Evolutionary conservation across 805 yeast species (phyloP), one percentile per base, ranked within the genome.

Genomic region (Isabelozyma rhagii): DNA sequence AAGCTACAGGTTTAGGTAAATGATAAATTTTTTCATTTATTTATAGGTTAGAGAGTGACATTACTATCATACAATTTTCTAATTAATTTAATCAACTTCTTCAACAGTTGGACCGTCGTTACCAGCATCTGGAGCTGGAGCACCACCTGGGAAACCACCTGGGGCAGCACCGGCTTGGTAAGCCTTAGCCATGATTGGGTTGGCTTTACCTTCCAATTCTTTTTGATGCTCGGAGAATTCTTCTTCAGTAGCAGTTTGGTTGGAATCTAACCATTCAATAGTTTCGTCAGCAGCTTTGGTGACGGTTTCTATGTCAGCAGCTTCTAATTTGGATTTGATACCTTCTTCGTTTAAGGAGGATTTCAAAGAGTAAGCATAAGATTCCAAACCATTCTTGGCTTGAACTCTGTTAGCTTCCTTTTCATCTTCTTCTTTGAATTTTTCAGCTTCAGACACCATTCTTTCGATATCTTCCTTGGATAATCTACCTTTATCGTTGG

Each of bases 401-500:
- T 82, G 89, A 62, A 92, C 85, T 80, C 98, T 90, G 59, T 84
- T 72, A 67, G 97, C 89, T 82, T 92, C 97, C 79, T 84, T 82
- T 75, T 91, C 97, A 75, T 92, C 97, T 75, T 92, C 96, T 61
- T 89, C 97, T 82, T 89, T 91, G 84, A 78, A 92, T 81, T 91
- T 92, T 81, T 93, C 97, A 65, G 97, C 98, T 75, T 93, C 97
- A 57, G 89, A 77, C 56, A 93, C 97, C 98, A 92, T 92, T 77
- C 92, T 87, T 80, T 93, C 97, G 64, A 92, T 92, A 69, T 92
- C 97, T 73, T 92, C 97, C 84, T 91, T 89, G 57, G 97, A 89
- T 68, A 92, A 82, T 83, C 97, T 91, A 77, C 98, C 98, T 82
- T 92, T 93, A 75, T 92, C 97, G 80, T 92, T 93, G 76, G 97